Conservation (phyloP, 495 filamentous ascomycete genomes). For the Neurospora sp. region DNA sequence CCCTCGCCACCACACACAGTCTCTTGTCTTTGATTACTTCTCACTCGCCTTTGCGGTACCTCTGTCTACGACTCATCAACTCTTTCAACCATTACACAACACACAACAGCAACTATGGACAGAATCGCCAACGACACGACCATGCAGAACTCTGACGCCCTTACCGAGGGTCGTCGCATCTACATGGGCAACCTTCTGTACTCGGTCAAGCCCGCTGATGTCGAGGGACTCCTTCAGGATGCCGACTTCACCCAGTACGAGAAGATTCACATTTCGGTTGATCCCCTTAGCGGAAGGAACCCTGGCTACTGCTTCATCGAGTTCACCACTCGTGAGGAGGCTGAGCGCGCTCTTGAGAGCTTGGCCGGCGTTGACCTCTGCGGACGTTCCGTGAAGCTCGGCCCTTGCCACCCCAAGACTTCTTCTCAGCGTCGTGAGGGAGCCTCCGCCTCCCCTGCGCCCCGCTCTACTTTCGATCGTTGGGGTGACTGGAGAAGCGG, state of each 20-base stretch:
- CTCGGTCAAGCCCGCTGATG: slow-evolving; percentile 49
- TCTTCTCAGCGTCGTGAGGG: neutral
- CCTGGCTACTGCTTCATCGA: slow-evolving; percentile 67
- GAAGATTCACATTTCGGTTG: slow-evolving; percentile 56
- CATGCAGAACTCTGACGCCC: slow-evolving; percentile 22
- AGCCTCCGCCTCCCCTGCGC: neutral
- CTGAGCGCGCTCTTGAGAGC: slow-evolving; percentile 44
- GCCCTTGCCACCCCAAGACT: slow-evolving; percentile 44
- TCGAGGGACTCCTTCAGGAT: slow-evolving; percentile 44
- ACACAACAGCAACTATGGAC: neutral
- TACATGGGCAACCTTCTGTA: slow-evolving; percentile 65
- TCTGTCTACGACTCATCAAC: neutral
- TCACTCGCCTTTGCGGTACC: neutral
- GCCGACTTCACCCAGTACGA: slow-evolving; percentile 36
- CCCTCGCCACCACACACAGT: neutral
- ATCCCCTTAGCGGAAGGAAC: slow-evolving; percentile 57
- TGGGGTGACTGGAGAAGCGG: slow-evolving; percentile 31
- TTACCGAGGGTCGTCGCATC: slow-evolving; percentile 42
- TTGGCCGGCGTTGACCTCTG: slow-evolving; percentile 44
- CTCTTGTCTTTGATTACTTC: neutral
- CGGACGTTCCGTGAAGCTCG: slow-evolving; percentile 49
- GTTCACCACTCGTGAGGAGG: slow-evolving; percentile 43
- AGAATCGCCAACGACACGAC: neutral
- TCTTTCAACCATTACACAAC: neutral
- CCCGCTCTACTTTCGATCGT: slow-evolving; percentile 19